These are phyloP conservation scores for Thielaviopsis populi DNA, from an alignment of 2,329 filamentous ascomycete genomes.

Conservation along the genomic window DNA sequence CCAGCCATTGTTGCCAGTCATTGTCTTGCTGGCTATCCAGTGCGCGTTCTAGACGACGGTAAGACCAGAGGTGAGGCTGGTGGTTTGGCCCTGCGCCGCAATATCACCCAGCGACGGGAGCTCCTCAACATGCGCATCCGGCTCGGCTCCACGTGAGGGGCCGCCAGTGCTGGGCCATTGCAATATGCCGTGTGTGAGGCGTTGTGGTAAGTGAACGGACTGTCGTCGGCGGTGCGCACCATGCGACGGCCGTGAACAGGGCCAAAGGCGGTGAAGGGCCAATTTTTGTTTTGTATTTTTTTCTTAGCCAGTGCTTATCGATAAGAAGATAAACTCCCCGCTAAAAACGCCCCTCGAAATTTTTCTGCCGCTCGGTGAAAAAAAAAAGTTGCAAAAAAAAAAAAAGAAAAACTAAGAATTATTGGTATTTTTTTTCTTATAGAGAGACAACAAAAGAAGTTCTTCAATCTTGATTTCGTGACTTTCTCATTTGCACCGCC, in stretches of 20 bases:
- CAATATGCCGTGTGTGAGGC: too few species aligned
- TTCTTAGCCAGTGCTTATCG: slow-evolving; percentile 5
- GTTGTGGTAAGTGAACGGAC: background rate
- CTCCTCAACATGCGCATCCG: too few species aligned
- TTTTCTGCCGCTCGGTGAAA: slow-evolving; percentile 11
- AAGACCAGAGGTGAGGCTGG: background rate
- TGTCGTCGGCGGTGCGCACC: background rate
- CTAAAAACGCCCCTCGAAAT: slow-evolving; percentile 15
- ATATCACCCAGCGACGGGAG: too few species aligned
- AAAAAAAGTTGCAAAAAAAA: background rate
- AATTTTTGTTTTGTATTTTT: background rate
- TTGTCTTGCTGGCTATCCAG: background rate
- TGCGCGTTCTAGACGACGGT: background rate
- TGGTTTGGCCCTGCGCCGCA: too few species aligned
- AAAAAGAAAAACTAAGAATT: background rate
- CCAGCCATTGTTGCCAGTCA: too few species aligned
- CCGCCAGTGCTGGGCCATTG: too few species aligned
- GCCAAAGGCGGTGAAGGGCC: slow-evolving; percentile 9
- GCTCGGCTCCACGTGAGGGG: too few species aligned
- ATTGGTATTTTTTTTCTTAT: slow-evolving; percentile 6
- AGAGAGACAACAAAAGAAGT: background rate
- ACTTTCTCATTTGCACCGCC: background rate
- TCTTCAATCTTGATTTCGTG: background rate
- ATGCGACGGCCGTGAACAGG: background rate
- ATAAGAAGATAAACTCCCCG: slow-evolving; percentile 11